Percentiles rank a stretch among this genome's conserved stretches.
Evolutionary conservation across 1,284 basidiomycete genomes (phyloP).

Genomic region (Coniferiporia weirii): DNA sequence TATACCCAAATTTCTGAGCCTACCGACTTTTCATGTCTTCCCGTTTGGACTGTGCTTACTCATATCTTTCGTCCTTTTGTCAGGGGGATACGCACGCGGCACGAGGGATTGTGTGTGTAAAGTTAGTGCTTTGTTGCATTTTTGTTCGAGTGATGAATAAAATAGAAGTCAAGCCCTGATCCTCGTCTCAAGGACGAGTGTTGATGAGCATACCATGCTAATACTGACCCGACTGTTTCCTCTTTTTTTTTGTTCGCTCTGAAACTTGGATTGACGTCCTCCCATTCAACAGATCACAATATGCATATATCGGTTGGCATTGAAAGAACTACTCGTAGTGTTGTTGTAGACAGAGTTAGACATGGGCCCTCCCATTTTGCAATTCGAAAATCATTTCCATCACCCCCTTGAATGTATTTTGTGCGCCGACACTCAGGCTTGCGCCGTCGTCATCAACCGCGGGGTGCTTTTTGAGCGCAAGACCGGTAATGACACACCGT

Average conservation of each 20-base stretch:
- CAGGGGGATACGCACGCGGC: neutral
- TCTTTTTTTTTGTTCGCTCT: neutral
- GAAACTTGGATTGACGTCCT: neutral
- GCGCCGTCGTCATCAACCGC: slow-evolving; percentile 26
- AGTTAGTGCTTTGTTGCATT: slow-evolving; percentile 28
- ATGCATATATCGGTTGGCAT: too few relatives aligned
- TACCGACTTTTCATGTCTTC: slow-evolving; percentile 18
- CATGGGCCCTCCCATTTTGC: neutral
- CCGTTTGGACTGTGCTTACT: slow-evolving; percentile 20
- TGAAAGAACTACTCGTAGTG: too few relatives aligned
- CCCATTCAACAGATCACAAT: neutral
- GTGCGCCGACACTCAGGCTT: neutral
- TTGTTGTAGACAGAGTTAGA: too few relatives aligned
- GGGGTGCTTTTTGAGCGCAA: slow-evolving; percentile 49
- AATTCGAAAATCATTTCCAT: slow-evolving; percentile 15
- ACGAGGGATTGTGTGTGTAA: slow-evolving; percentile 6
- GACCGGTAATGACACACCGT: slow-evolving; percentile 59
- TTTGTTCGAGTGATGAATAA: slow-evolving; percentile 50
- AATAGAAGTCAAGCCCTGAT: slow-evolving; percentile 88
- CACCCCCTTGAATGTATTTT: slow-evolving; percentile 15
- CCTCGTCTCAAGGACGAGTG: slow-evolving; percentile 59
- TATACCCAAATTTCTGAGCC: slow-evolving; percentile 88
- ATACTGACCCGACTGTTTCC: slow-evolving; percentile 54
- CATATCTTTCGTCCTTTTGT: neutral
- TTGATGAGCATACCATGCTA: slow-evolving; percentile 80